phyloP scores from a whole-genome alignment of 2,329 filamentous ascomycete genomes.

The Pleochaeta shiraiana region DNA sequence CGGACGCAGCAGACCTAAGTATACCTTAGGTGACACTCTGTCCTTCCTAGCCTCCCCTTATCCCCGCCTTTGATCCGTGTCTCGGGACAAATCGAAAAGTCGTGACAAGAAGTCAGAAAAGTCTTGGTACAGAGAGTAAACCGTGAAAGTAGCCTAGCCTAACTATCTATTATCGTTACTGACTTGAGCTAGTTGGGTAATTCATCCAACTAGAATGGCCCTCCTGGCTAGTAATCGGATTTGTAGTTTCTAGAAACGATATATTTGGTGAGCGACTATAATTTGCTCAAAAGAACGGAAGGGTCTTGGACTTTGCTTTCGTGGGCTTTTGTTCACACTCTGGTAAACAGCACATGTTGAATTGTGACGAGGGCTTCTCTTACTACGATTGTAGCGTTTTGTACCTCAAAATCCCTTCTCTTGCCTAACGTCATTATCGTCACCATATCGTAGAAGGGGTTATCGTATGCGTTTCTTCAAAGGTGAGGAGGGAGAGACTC shows the following conservation, averaged over 20 bases:
- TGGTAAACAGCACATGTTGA: not conserved
- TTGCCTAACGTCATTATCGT: not conserved
- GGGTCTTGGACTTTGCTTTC: not conserved
- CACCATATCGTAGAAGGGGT: not conserved
- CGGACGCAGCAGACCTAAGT: not conserved
- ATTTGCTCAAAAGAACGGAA: not conserved
- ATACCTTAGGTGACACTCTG: constrained; percentile 1
- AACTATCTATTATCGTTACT: not conserved
- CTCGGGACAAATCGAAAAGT: not conserved
- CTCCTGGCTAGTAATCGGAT: not conserved
- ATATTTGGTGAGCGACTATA: not conserved
- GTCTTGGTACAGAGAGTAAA: not conserved
- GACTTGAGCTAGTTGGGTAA: not conserved
- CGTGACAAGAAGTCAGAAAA: not conserved
- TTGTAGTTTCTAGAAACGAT: not conserved
- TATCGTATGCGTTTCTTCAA: not conserved
- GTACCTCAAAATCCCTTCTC: not conserved
- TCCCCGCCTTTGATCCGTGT: not conserved
- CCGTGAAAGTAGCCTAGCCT: not conserved
- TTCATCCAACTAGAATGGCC: not conserved
- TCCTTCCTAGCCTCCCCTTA: constrained; percentile 1
- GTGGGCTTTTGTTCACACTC: not conserved
- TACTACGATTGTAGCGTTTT: constrained; percentile 1
- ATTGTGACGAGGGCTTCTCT: not conserved
- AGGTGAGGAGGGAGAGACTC: not conserved